Base-by-base conservation (phyloP, 2,329 filamentous ascomycete genomes). In the Penicillium sclerotiorum region DNA sequence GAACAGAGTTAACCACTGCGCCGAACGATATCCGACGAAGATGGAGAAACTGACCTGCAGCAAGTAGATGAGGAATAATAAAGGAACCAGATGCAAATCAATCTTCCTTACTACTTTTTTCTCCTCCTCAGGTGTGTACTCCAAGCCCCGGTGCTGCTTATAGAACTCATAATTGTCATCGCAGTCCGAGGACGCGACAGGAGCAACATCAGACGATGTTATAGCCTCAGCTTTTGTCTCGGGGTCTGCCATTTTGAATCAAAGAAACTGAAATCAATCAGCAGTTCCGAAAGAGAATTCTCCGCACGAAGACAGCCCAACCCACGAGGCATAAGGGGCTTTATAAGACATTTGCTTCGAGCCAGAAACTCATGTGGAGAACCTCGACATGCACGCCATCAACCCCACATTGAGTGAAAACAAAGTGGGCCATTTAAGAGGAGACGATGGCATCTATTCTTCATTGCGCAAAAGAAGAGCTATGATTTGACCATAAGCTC, bases 61-160 rank as follows among this genome's bases (percentile, higher is more conserved):
- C 68, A 79, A 78, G 60, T 85, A 85, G 0, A 79, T 83, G 22
- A 80, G 56, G 51, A 84, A 83, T 5, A 85, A 66, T 6, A 85
- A 63, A 1, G 82, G 80, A 11, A 85, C 77, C 17, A 85, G 66
- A 6, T 69, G 70, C 47, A 67, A 68, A 60, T 85, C 82, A 53
- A 85, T 84, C 61, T 83, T 84, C 21, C 76, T 70, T 28, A 84
- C 49, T 2, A 82, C 75, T 6, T 23, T 48, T 8, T 67, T 62
- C 2, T 50, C 59, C 18, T 65, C 62, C 15, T 62, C 52, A 1
- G 50, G 23, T 3, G 57, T 61, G 38, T 63, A 64, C 22, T 60
- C 55, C 1, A 62, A 28, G 1, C 55, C 61, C 32, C 40, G 49
- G 12, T 55, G 38, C 28, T 60, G 57, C 23, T 67, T 65, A 47